A percentile compares a stretch with the other conserved stretches of the same genome.
phyloP scores from a whole-genome alignment of 768 basidiomycete genomes.

The Hygrophorus russula region DNA sequence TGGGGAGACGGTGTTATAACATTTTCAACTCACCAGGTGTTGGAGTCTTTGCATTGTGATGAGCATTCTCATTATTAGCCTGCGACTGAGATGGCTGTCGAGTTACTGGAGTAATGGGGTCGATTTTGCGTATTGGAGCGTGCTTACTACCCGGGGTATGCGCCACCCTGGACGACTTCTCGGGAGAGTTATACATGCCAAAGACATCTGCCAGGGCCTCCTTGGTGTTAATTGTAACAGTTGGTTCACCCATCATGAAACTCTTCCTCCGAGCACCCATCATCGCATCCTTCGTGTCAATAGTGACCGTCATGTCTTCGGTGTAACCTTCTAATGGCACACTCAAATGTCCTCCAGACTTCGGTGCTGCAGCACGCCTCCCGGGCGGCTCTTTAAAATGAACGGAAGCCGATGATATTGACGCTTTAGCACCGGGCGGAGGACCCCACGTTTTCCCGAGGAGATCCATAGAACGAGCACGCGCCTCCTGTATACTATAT shows the following conservation, averaged over 20 bases:
- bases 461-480: constrained; percentile 73
- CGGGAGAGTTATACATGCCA: constrained; percentile 91
- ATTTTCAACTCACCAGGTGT: constrained; percentile 17
- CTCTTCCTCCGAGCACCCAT: constrained; percentile 25
- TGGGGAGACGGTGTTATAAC: constrained; percentile 2
- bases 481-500: constrained; percentile 76
- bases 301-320: too few relatives aligned
- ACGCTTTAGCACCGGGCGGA: constrained; percentile 35
- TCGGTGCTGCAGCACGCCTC: too few relatives aligned
- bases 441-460: constrained; percentile 77
- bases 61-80: constrained; percentile 29
- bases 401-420: not conserved
- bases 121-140: constrained; percentile 58
- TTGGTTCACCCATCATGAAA: constrained; percentile 48
- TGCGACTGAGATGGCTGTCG: constrained; percentile 2
- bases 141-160: constrained; percentile 55
- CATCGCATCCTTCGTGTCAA: not conserved
- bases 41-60: constrained; percentile 28
- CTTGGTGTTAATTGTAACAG: constrained; percentile 94
- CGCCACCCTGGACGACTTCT: constrained; percentile 49
- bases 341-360: too few relatives aligned
- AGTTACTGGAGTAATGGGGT: constrained; percentile 26
- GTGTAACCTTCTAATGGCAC: too few relatives aligned
- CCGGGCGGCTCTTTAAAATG: not conserved
- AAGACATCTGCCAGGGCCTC: constrained; percentile 91